These are phyloP conservation scores for Dillenia turbinata DNA, from an alignment of 164 flowering plant species.

Conservation along the genomic window DNA sequence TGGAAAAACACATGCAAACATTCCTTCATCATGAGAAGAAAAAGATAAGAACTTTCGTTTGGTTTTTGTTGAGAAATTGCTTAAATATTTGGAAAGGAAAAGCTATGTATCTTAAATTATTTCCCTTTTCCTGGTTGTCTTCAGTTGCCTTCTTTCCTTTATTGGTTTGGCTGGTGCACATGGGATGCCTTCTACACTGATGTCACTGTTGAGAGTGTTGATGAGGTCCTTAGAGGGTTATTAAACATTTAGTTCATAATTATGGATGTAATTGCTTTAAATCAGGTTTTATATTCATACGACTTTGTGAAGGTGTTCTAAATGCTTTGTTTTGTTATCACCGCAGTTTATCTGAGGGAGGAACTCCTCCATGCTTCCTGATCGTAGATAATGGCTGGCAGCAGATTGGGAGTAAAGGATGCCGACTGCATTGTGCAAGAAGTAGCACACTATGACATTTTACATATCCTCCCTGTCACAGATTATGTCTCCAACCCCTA, in stretches of 20 bases:
- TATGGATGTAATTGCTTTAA: too few species aligned
- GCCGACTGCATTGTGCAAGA: conserved; percentile 58
- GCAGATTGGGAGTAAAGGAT: conserved; percentile 67
- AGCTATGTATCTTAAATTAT: not conserved
- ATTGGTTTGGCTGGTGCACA: conserved; percentile 99
- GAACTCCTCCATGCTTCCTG: conserved; percentile 76
- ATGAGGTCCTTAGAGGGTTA: conserved; percentile 78
- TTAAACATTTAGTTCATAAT: not conserved
- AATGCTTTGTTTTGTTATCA: not conserved
- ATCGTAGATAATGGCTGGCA: conserved; percentile 99
- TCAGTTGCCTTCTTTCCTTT: conserved; percentile 79
- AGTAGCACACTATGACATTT: conserved; percentile 79
- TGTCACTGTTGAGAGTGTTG: conserved; percentile 92
- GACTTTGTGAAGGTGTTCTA: not conserved
- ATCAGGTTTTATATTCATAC: too few species aligned
- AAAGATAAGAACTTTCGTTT: conserved; percentile 40
- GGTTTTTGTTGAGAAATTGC: not conserved
- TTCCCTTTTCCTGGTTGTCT: conserved; percentile 8
- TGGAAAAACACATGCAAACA: conserved; percentile 79
- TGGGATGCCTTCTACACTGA: conserved; percentile 99
- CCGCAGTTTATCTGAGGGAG: conserved; percentile 76
- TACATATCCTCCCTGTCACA: not conserved
- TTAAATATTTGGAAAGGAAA: not conserved
- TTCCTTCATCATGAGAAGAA: conserved; percentile 86
- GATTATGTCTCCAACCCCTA: too few species aligned